Conservation (phyloP, 2,329 filamentous ascomycete species). For the Fusarium sp. region DNA sequence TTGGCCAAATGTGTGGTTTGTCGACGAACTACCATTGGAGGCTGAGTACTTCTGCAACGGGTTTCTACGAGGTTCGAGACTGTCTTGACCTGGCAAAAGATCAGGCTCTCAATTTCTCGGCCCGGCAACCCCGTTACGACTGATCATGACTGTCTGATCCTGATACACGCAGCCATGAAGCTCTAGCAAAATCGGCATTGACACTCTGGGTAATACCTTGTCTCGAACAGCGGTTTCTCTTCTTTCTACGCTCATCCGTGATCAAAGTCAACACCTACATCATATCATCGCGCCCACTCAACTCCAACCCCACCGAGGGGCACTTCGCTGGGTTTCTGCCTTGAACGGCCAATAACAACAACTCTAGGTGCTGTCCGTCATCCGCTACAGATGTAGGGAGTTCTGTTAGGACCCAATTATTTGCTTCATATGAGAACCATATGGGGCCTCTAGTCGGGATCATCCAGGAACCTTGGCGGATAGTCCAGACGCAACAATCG, state of each 20-base stretch:
- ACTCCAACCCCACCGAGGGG: conserved; percentile 41
- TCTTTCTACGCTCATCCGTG: neutral
- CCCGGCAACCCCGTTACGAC: conserved; percentile 35
- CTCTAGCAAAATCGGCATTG: neutral
- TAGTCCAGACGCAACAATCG: conserved; percentile 32
- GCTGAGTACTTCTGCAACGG: conserved; percentile 5
- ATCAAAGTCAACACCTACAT: conserved; percentile 3
- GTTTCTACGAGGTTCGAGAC: conserved; percentile 30
- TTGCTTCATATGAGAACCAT: conserved; percentile 31
- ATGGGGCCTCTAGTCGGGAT: conserved; percentile 29
- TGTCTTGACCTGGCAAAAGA: conserved; percentile 10
- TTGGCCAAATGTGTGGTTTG: conserved; percentile 26
- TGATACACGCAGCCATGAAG: conserved; percentile 7
- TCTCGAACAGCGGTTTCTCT: neutral
- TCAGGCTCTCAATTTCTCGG: conserved; percentile 21
- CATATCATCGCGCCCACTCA: conserved; percentile 22
- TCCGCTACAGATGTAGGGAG: conserved; percentile 9
- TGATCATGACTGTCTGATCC: conserved; percentile 24
- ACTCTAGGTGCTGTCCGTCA: conserved; percentile 24
- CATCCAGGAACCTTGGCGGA: conserved; percentile 30
- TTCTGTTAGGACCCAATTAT: conserved; percentile 38
- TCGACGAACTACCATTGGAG: conserved; percentile 29
- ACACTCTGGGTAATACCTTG: neutral
- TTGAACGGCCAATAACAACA: conserved; percentile 28
- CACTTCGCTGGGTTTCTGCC: conserved; percentile 10